phyloP scores from a whole-genome alignment of 2,329 filamentous ascomycete species.

The Ascosphaera apis region DNA sequence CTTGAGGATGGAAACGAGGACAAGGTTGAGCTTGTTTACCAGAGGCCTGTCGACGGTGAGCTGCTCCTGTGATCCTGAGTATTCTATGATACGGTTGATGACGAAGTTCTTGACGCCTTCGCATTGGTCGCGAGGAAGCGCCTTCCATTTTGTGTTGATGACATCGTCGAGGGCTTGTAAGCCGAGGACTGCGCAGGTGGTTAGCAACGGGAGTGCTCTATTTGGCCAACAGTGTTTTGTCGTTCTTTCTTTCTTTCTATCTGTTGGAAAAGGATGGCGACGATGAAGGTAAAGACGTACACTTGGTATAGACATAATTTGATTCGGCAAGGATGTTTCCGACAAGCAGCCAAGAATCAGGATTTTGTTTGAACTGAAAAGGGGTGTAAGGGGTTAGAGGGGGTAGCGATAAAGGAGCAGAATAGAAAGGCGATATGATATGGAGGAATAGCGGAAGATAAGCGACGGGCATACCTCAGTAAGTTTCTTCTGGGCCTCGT shows the following conservation, averaged over 20 bases:
- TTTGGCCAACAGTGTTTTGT: too few species aligned
- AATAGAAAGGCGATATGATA: constrained; percentile 3
- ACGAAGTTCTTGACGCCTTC: constrained; percentile 98
- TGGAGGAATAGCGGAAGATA: constrained; percentile 6
- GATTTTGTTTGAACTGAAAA: constrained; percentile 87
- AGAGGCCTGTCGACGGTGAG: constrained; percentile 67
- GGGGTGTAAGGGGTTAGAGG: constrained; percentile 4
- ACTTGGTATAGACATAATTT: constrained; percentile 89
- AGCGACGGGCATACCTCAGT: constrained; percentile 48
- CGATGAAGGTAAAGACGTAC: constrained; percentile 27
- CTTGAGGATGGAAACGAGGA: constrained; percentile 91
- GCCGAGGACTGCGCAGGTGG: constrained; percentile 44
- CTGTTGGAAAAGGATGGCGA: background rate
- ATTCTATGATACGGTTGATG: constrained; percentile 93
- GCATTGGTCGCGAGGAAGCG: constrained; percentile 85
- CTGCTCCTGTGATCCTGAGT: constrained; percentile 71
- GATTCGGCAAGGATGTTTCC: constrained; percentile 91
- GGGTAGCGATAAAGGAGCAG: constrained; percentile 5
- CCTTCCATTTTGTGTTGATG: constrained; percentile 98
- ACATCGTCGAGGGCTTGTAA: constrained; percentile 95
- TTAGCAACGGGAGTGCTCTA: too few species aligned
- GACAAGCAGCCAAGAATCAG: constrained; percentile 91
- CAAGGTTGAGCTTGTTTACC: constrained; percentile 93
- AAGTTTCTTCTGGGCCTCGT: constrained; percentile 74
- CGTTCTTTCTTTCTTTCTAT: background rate